Percentiles rank a stretch among this genome's conserved stretches.
These are phyloP conservation scores for Russula foetens DNA, from an alignment of 768 basidiomycete genomes.

Conservation along the genomic window DNA sequence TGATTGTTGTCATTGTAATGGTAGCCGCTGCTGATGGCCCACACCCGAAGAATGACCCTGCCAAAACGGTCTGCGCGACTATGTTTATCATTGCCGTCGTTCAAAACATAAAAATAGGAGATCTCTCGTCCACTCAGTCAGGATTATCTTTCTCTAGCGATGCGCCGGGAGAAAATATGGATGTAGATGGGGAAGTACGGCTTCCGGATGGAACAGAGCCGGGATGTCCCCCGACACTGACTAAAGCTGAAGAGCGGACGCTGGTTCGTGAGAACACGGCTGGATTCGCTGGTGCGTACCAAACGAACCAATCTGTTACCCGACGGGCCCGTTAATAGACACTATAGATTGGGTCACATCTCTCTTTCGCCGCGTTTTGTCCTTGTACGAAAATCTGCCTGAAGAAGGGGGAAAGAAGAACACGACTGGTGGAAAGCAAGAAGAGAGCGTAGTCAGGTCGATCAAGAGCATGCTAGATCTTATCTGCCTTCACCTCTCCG, in stretches of 20 bases:
- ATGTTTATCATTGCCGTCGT: constrained; percentile 69
- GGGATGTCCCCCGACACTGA: constrained; percentile 36
- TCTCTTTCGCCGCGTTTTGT: constrained; percentile 68
- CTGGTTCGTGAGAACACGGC: constrained; percentile 73
- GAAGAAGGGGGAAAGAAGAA: constrained; percentile 90
- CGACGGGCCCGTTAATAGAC: background rate
- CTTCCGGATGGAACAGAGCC: constrained; percentile 47
- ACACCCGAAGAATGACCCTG: constrained; percentile 58
- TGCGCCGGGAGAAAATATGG: constrained; percentile 47
- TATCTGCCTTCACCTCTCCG: constrained; percentile 73
- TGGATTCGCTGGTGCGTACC: constrained; percentile 56
- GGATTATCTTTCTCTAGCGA: constrained; percentile 48
- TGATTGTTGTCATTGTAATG: background rate
- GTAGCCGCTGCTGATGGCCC: background rate
- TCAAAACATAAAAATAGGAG: constrained; percentile 71
- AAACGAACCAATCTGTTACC: background rate
- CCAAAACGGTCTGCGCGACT: constrained; percentile 71
- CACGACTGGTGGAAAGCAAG: constrained; percentile 77
- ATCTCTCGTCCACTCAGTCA: constrained; percentile 56
- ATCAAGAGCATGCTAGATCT: constrained; percentile 76
- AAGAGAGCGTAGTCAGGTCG: constrained; percentile 68
- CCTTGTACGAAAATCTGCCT: constrained; percentile 86
- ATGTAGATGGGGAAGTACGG: constrained; percentile 38
- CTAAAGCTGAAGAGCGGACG: constrained; percentile 59
- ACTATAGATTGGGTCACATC: constrained; percentile 68